Evolutionary conservation across 2,329 filamentous ascomycete species (phyloP).

Genomic region (Akanthomyces dipterigenus): DNA sequence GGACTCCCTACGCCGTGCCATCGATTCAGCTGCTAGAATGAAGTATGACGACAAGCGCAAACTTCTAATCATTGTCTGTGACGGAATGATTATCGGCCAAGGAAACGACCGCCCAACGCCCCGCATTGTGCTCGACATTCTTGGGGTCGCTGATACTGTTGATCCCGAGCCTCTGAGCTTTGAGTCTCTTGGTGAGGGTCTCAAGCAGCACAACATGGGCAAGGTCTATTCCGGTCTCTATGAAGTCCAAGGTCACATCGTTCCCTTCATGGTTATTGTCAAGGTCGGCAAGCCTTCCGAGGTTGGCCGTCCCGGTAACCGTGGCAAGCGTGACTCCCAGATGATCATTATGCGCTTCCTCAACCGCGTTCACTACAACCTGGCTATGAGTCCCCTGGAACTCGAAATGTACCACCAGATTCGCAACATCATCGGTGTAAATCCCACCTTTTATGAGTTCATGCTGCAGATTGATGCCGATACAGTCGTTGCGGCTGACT

Average conservation of each 20-base stretch:
- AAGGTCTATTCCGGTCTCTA: conserved; percentile 98
- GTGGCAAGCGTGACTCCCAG: conserved; percentile 98
- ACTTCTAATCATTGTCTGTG: conserved; percentile 83
- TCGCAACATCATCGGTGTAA: conserved; percentile 96
- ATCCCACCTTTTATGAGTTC: conserved; percentile 97
- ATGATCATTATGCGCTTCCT: conserved; percentile 99
- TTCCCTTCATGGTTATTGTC: conserved; percentile 93
- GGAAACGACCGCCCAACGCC: conserved; percentile 95
- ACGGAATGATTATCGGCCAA: conserved; percentile 99
- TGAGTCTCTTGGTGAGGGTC: conserved; percentile 88
- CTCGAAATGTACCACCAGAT: conserved; percentile 99
- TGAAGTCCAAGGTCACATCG: conserved; percentile 95
- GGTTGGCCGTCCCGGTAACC: conserved; percentile 88
- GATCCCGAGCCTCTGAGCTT: conserved; percentile 96
- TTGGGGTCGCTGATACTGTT: conserved; percentile 87
- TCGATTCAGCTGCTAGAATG: conserved; percentile 93
- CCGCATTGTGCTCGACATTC: conserved; percentile 91
- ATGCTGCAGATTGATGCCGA: conserved; percentile 96
- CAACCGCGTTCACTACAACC: conserved; percentile 96
- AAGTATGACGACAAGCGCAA: conserved; percentile 98
- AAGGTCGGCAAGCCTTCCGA: conserved; percentile 98
- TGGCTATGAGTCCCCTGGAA: conserved; percentile 92
- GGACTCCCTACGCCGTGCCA: conserved; percentile 90
- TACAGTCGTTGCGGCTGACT: conserved; percentile 84
- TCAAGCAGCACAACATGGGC: conserved; percentile 98